Conservation (phyloP, 805 yeast genomes). For the Cyberlindnera mississippiensis region DNA sequence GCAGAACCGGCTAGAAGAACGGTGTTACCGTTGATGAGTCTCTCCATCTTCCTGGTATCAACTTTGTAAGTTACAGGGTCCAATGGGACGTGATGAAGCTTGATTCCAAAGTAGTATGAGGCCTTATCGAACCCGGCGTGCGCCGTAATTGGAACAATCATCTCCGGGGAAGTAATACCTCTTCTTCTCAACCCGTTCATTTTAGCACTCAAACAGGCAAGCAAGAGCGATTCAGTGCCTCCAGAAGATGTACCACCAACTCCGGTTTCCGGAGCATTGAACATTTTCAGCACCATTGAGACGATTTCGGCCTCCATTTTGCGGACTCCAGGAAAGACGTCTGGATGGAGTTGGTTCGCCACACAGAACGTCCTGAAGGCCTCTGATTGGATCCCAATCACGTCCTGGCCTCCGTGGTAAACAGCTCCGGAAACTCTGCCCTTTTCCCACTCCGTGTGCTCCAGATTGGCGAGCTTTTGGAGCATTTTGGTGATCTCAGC, state of each 20-base stretch:
- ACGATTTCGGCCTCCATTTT: slow-evolving; percentile 97
- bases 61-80: slow-evolving; percentile 67
- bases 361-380: slow-evolving; percentile 78
- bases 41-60: slow-evolving; percentile 55
- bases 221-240: slow-evolving; percentile 88
- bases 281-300: slow-evolving; percentile 77
- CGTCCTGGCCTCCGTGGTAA: slow-evolving; percentile 88
- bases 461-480: slow-evolving; percentile 43
- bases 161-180: slow-evolving; percentile 73
- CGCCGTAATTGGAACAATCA: slow-evolving; percentile 82
- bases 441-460: slow-evolving; percentile 74
- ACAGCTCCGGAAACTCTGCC: slow-evolving; percentile 95
- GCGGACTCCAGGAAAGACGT: slow-evolving; percentile 92
- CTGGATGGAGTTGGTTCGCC: slow-evolving; percentile 95
- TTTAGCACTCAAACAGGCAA: slow-evolving; percentile 87
- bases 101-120: slow-evolving; percentile 84
- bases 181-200: slow-evolving; percentile 57
- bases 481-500: slow-evolving; percentile 47
- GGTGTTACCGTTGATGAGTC: slow-evolving; percentile 73
- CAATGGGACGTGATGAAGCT: slow-evolving; percentile 72
- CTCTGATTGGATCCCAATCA: slow-evolving; percentile 66
- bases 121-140: slow-evolving; percentile 98
- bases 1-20: slow-evolving; percentile 88
- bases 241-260: slow-evolving; percentile 90
- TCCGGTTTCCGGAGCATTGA: slow-evolving; percentile 68